Conservation (phyloP, 2,329 filamentous ascomycete genomes). For the Aquanectria penicillioides region DNA sequence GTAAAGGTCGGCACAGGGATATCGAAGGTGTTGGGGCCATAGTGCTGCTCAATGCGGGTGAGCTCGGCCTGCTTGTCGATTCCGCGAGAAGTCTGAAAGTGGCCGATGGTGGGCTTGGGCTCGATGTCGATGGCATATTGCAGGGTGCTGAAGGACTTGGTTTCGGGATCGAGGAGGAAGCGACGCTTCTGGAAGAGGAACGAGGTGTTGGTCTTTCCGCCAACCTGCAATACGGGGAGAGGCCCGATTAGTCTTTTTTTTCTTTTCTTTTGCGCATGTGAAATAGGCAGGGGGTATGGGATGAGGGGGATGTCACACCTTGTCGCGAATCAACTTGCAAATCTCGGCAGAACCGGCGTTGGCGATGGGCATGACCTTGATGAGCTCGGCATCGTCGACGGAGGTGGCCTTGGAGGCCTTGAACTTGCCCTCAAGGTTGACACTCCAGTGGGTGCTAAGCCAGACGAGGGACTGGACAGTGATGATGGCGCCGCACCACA, state of each 20-base stretch:
- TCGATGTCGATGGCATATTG: slow-evolving; percentile 85
- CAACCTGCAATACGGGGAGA: slow-evolving; percentile 58
- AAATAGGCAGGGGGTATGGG: slow-evolving; percentile 13
- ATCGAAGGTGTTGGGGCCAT: slow-evolving; percentile 95
- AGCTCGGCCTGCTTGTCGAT: slow-evolving; percentile 80
- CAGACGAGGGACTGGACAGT: slow-evolving; percentile 89
- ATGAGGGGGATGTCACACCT: slow-evolving; percentile 52
- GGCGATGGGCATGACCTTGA: slow-evolving; percentile 90
- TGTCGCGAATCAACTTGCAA: slow-evolving; percentile 81
- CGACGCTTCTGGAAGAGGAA: slow-evolving; percentile 99
- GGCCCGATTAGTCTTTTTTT: slow-evolving; percentile 23
- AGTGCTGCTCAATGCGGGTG: slow-evolving; percentile 85
- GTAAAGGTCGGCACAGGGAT: slow-evolving; percentile 96
- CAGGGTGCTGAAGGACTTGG: slow-evolving; percentile 82
- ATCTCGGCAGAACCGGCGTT: slow-evolving; percentile 94
- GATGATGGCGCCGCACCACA: slow-evolving; percentile 89
- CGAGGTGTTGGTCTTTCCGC: slow-evolving; percentile 79
- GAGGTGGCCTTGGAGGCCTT: slow-evolving; percentile 77
- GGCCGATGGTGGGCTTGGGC: slow-evolving; percentile 80
- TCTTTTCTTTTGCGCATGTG: too few relatives aligned
- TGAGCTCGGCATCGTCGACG: slow-evolving; percentile 80
- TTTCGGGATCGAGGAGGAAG: slow-evolving; percentile 82
- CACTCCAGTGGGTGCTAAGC: slow-evolving; percentile 98
- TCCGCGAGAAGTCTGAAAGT: slow-evolving; percentile 84
- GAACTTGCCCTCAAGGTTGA: slow-evolving; percentile 84